Evolutionary conservation across 1,284 basidiomycete genomes (phyloP).

Genomic region (Cerrena zonata): DNA sequence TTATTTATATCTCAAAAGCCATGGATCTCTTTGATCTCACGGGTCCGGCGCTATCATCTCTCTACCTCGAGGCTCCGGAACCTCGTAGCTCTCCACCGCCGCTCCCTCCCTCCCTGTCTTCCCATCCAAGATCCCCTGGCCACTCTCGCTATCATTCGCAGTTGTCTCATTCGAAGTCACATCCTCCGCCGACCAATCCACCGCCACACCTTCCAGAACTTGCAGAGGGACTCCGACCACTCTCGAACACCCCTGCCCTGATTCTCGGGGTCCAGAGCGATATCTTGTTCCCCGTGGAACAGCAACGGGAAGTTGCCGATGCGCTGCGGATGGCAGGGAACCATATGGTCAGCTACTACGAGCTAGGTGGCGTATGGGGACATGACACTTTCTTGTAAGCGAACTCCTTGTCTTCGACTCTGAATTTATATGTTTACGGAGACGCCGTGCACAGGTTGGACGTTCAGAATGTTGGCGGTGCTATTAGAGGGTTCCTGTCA

Average conservation of each 20-base stretch:
- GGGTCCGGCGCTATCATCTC: slow-evolving; percentile 64
- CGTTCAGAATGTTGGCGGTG: slow-evolving; percentile 73
- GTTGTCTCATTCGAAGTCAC: slow-evolving; percentile 59
- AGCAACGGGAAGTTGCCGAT: slow-evolving; percentile 92
- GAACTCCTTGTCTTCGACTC: not conserved
- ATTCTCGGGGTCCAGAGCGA: slow-evolving; percentile 95
- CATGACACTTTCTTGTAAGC: slow-evolving; percentile 89
- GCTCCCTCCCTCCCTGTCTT: slow-evolving; percentile 21
- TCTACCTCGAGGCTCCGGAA: slow-evolving; percentile 44
- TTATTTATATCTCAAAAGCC: slow-evolving; percentile 97
- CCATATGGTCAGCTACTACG: slow-evolving; percentile 86
- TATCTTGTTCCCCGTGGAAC: slow-evolving; percentile 94
- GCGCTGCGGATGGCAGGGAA: slow-evolving; percentile 88
- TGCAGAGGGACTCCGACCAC: slow-evolving; percentile 74
- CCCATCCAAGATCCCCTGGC: slow-evolving; percentile 23
- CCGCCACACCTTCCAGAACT: slow-evolving; percentile 77
- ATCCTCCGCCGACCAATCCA: slow-evolving; percentile 62
- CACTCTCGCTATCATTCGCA: slow-evolving; percentile 27
- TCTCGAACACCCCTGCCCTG: slow-evolving; percentile 76
- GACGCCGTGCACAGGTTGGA: slow-evolving; percentile 44
- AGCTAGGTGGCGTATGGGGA: slow-evolving; percentile 96
- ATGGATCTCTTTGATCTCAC: slow-evolving; percentile 99
- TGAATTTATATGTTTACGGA: not conserved
- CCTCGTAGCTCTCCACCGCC: slow-evolving; percentile 21
- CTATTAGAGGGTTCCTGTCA: slow-evolving; percentile 70